Base-by-base conservation (phyloP, 2,329 filamentous ascomycete genomes). In the Xylariaceae sp. region DNA sequence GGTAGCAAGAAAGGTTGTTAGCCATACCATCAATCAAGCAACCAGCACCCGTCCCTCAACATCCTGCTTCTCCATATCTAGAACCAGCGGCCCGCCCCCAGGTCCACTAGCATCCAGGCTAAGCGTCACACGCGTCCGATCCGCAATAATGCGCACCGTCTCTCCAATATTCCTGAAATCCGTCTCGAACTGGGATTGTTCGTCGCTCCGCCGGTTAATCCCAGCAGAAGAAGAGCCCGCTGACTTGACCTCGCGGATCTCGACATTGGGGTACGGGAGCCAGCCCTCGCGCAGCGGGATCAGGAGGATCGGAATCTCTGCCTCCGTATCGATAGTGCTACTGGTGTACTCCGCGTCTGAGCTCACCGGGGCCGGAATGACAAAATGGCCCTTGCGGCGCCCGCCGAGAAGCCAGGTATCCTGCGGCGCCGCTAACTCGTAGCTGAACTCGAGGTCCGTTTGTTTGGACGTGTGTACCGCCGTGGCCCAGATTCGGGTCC, bases 401-500 rank as follows among this genome's bases (percentile, higher is more conserved):
- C 91, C 92, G 19, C 89, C 91, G 3, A 97, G 71, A 2, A 96
- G 78, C 92, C 92, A 97, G 0, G 80, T 76, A 32, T 92, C 89
- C 2, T 78, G 70, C 14, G 83, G 80, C 1, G 85, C 84, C 12
- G 82, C 80, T 19, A 97, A 74, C 55, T 95, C 91, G 65, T 93
- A 94, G 54, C 84, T 82, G 60, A 95, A 95, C 51, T 90, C 82
- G 2, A 90, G 71, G 19, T 80, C 74, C 1, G 52, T 42, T 29
- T 61, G 62, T 14, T 58, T 42, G 4, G 62, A 53, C 8, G 61
- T 50, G 2, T 64, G 47, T 12, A 67, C 63, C 0, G 67, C 63
- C 0, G 75, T 79, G 53, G 83, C 77, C 82, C 82, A 85, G 2
- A 71, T 64, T 22, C 80, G 74, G 8, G 81, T 83, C 77, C 80